Conservation (phyloP, 2,329 filamentous ascomycete genomes). For the Teratosphaeria viscida region DNA sequence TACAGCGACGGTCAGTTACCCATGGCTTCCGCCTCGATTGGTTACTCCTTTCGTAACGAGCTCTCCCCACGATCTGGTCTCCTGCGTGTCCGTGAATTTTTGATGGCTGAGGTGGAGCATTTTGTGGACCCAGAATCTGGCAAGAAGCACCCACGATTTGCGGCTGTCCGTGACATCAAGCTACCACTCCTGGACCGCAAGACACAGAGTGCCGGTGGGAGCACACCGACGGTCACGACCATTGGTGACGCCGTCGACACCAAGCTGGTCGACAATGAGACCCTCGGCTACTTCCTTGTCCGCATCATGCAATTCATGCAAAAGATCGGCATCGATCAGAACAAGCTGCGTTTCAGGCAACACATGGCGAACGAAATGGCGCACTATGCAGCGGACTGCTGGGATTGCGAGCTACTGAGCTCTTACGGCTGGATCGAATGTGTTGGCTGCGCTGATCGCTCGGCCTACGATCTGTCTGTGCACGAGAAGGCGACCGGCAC, state of each 20-base stretch:
- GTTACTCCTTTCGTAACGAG: conserved; percentile 96
- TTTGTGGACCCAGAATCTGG: conserved; percentile 89
- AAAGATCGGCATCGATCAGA: conserved; percentile 76
- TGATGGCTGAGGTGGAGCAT: conserved; percentile 99
- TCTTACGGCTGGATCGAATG: conserved; percentile 97
- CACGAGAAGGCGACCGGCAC: conserved; percentile 89
- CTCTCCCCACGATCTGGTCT: conserved; percentile 89
- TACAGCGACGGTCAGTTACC: conserved; percentile 95
- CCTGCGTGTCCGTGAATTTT: conserved; percentile 86
- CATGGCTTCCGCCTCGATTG: conserved; percentile 92
- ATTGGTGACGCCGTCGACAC: conserved; percentile 79
- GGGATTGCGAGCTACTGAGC: conserved; percentile 89
- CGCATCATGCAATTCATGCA: conserved; percentile 84
- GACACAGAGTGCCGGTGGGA: conserved; percentile 79
- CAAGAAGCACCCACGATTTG: conserved; percentile 87
- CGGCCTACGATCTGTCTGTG: conserved; percentile 85
- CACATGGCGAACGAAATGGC: conserved; percentile 90
- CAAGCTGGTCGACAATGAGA: conserved; percentile 89
- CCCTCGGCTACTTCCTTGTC: conserved; percentile 91
- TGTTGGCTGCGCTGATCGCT: conserved; percentile 91
- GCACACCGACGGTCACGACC: conserved; percentile 57
- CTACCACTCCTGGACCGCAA: conserved; percentile 75
- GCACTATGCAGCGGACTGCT: conserved; percentile 94
- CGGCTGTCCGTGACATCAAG: conserved; percentile 73
- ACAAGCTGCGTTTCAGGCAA: conserved; percentile 90